These are phyloP conservation scores for Aspergillus sp. DNA, from an alignment of 2,329 filamentous ascomycete species.

Conservation along the genomic window DNA sequence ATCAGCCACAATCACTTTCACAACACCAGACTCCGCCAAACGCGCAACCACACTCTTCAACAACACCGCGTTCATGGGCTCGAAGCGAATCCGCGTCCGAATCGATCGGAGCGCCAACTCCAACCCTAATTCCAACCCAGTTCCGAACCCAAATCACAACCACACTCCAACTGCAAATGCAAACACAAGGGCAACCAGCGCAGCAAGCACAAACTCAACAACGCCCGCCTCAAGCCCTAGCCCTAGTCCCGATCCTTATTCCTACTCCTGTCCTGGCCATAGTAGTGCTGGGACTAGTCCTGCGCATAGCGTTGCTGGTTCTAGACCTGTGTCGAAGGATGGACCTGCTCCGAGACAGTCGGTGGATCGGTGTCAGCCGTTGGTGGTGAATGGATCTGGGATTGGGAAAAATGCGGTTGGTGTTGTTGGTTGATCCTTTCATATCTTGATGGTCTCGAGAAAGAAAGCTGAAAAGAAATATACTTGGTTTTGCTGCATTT, in stretches of 20 bases:
- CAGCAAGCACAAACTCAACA: background rate
- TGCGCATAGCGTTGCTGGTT: background rate
- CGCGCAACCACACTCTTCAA: slow-evolving; percentile 28
- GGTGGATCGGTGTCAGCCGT: slow-evolving; percentile 18
- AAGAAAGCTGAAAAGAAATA: too few species aligned
- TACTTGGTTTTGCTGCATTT: too few species aligned
- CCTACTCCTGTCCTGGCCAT: background rate
- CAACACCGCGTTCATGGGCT: slow-evolving; percentile 26
- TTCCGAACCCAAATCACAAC: background rate
- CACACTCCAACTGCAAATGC: background rate
- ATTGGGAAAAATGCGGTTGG: slow-evolving; percentile 15
- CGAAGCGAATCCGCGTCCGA: slow-evolving; percentile 22
- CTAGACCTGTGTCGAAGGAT: background rate
- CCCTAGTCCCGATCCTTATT: background rate
- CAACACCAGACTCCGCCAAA: slow-evolving; percentile 29
- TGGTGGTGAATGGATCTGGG: slow-evolving; percentile 30
- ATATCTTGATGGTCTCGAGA: background rate
- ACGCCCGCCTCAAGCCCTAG: background rate
- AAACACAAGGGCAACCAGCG: background rate
- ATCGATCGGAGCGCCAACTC: slow-evolving; percentile 19
- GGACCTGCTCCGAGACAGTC: background rate
- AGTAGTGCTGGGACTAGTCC: background rate
- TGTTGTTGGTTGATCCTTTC: background rate
- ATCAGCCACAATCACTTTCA: slow-evolving; percentile 26
- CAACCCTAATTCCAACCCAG: background rate